These are phyloP conservation scores for Quercus phellos DNA, from an alignment of 331 rosid genomes.

Conservation along the genomic window DNA sequence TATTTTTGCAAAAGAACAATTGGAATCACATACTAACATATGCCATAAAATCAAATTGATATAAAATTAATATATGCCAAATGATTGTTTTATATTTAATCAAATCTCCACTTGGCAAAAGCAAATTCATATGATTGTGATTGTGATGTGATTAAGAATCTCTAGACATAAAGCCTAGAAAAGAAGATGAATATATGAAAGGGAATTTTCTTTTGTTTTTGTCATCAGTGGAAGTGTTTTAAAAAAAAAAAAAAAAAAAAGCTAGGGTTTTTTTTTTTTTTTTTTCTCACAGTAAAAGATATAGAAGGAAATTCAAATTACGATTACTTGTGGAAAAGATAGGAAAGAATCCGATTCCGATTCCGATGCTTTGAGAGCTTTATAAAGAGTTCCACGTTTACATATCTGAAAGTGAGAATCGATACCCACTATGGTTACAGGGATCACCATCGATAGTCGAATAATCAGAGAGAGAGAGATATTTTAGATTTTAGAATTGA, in stretches of 20 bases:
- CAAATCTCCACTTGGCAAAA: no score
- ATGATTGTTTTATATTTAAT: no score
- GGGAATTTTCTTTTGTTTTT: background rate
- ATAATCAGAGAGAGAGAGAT: no score
- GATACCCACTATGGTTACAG: no score
- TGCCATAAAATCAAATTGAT: no score
- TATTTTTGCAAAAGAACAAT: no score
- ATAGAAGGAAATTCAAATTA: background rate
- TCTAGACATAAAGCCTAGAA: background rate
- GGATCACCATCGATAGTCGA: no score
- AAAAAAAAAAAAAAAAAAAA: background rate
- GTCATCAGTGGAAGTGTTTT: background rate
- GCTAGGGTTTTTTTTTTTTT: background rate
- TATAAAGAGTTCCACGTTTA: background rate
- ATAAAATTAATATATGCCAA: no score
- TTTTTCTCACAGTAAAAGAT: background rate
- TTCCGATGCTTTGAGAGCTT: background rate
- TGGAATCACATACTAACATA: no score
- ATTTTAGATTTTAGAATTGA: no score
- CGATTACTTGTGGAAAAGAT: background rate
- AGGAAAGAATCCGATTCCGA: slow-evolving; percentile 7
- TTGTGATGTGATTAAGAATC: no score
- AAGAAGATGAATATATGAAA: background rate
- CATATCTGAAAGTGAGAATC: background rate
- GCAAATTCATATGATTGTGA: no score